Evolutionary conservation across 2,329 filamentous ascomycete species (phyloP), one percentile per base, ranked within the genome.

Genomic region (Aulographum hederae): DNA sequence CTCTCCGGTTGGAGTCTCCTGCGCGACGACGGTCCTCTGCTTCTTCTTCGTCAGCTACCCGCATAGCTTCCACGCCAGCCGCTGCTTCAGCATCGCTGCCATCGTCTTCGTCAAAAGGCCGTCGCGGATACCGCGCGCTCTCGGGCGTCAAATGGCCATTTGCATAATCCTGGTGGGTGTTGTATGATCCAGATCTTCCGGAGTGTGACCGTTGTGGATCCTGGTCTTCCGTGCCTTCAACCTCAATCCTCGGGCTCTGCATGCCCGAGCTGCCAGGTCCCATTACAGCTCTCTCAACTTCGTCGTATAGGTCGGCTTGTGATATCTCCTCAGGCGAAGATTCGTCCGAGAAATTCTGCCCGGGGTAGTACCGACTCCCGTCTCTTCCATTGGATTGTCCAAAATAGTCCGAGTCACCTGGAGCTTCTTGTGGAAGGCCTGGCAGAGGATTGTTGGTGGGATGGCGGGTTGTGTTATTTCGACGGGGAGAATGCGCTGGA

Each of bases 41-140:
- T 37, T 91, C 79, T 48, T 73, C 65, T 49, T 82, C 69, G 38
- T 92, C 82, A 4, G 82, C 84, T 55, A 85, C 71, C 36, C 73
- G 73, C 66, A 95, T 72, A 41, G 84, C 84, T 47, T 79, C 69
- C 32, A 91, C 58, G 12, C 89, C 86, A 37, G 81, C 81, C 25
- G 78, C 74, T 14, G 78, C 86, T 51, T 94, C 86, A 0, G 78
- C 73, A 46, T 95, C 86, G 46, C 82, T 91, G 31, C 91, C 82
- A 33, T 86, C 78, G 38, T 63, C 28, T 14, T 18, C 21, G n/a
- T 25, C 21, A 25, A 8, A 60, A n/a, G n/a, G n/a, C n/a, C n/a
- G n/a, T n/a, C n/a, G n/a, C n/a, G n/a, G n/a, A n/a, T n/a, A n/a
- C 69, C 1, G 57, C 55, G 41, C 51, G 41, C 44, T 43, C 40